phyloP scores from a whole-genome alignment of 2,329 filamentous ascomycete genomes.

The Colletotrichum zoysiae region DNA sequence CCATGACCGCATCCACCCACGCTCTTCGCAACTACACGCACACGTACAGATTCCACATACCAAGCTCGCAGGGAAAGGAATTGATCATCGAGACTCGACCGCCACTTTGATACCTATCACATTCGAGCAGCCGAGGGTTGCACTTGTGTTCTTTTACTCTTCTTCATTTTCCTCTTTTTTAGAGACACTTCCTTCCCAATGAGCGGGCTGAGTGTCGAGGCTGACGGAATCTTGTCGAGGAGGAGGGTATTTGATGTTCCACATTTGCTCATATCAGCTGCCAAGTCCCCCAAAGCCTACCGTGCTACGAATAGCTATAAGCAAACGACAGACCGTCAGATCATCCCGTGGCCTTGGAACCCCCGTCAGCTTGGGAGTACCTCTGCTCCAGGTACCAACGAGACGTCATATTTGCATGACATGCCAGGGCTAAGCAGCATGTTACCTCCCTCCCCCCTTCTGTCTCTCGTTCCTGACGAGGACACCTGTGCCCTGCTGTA shows the following conservation, averaged over 20 bases:
- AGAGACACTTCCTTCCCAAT: not conserved
- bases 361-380: slow-evolving; percentile 10
- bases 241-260: not conserved
- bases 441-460: not conserved
- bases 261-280: not conserved
- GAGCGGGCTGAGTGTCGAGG: not conserved
- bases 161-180: not conserved
- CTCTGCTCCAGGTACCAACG: slow-evolving; percentile 8
- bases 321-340: slow-evolving; percentile 1
- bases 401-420: not conserved
- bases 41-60: not conserved
- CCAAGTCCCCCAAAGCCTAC: not conserved
- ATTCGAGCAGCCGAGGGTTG: not conserved
- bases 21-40: not conserved
- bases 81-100: not conserved
- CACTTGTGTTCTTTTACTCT: no score
- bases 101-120: not conserved
- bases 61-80: not conserved
- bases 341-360: slow-evolving; percentile 14
- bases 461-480: not conserved
- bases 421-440: slow-evolving; percentile 12
- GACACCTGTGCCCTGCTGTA: not conserved
- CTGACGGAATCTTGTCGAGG: not conserved
- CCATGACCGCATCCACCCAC: not conserved
- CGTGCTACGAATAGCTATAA: slow-evolving; percentile 17